phyloP scores from a whole-genome alignment of 352 stramenopile species.

The Pythium aquatile region DNA sequence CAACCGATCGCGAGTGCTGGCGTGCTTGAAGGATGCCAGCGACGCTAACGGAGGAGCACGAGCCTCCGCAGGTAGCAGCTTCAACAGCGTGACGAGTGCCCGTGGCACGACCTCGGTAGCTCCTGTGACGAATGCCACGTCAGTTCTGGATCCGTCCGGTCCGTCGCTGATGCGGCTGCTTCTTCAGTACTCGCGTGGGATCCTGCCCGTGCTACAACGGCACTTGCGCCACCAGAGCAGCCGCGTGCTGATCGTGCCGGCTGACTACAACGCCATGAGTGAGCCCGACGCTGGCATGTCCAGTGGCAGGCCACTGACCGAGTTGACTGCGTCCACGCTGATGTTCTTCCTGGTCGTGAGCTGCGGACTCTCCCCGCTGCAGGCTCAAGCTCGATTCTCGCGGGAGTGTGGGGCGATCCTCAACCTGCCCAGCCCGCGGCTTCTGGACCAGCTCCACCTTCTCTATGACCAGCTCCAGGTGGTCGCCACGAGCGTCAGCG shows the following conservation, averaged over 20 bases:
- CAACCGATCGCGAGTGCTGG: constrained; percentile 17
- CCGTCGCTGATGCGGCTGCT: constrained; percentile 36
- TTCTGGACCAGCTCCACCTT: constrained; percentile 33
- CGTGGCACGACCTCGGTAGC: not conserved
- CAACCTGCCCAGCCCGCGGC: constrained; percentile 36
- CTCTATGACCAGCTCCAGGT: constrained; percentile 19
- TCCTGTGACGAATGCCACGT: not conserved
- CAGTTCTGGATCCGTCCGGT: not conserved
- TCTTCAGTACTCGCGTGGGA: constrained; percentile 33
- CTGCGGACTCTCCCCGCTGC: constrained; percentile 28
- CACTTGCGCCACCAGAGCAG: constrained; percentile 40
- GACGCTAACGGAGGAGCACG: not conserved
- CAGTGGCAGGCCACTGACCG: constrained; percentile 19
- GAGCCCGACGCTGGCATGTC: not conserved
- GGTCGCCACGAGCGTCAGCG: not conserved
- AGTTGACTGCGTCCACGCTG: constrained; percentile 34
- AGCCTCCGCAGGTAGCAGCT: not conserved
- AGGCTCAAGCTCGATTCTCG: constrained; percentile 33
- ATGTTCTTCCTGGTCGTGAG: constrained; percentile 48
- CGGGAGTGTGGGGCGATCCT: constrained; percentile 29
- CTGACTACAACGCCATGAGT: constrained; percentile 24
- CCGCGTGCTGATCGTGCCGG: constrained; percentile 38
- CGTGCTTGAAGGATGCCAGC: constrained; percentile 10
- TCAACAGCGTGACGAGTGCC: constrained; percentile 2
- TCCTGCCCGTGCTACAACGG: constrained; percentile 48